Base-by-base conservation (phyloP, 1,139 yeast genomes). In the Pichia sp. region DNA sequence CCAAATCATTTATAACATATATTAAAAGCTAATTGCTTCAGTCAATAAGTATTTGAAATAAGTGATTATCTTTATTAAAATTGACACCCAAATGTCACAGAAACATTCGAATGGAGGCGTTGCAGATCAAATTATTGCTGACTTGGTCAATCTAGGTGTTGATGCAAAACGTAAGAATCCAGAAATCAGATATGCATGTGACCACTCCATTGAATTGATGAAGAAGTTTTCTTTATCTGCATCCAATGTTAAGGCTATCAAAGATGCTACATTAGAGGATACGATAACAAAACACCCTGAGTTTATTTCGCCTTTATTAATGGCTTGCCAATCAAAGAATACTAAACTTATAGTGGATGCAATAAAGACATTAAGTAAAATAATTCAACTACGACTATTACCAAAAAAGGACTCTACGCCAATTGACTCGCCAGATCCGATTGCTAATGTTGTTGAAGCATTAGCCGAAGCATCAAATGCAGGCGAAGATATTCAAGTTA, bases 401-500 rank as follows among this genome's bases (percentile, higher is more conserved):
- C 80, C 88, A 0, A 65, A 71, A 1, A 4, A 34, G 13, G 42
- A 46, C 2, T 40, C 47, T 11, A 32, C 43, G 2, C 46, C 46
- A 24, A 44, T 36, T 4, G 44, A 42, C 7, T 46, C 46, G 1
- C 39, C 40, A 3, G 67, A 70, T 1, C 74, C 78, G 48, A 64
- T 86, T 26, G 70, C 71, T 26, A 70, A 74, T 7, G 71, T 89
- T 7, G 67, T 90, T 30, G 82, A 77, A 35, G 82, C 92, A 0
- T 71, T 90, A 37, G 69, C 71, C 38, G 94, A 85, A 49, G 87
- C 95, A 0, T 77, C 94, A 0, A 82, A 80, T 58, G 69, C 85
- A 39, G 87, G 94, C 0, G 73, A 79, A 30, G 97, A 92, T 45
- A 84, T 87, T 42, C 97, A 90, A 64, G 72, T 92, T 53, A 83